Evolutionary conservation across 2,329 filamentous ascomycete genomes (phyloP).

Genomic region (Fusarium sp.): DNA sequence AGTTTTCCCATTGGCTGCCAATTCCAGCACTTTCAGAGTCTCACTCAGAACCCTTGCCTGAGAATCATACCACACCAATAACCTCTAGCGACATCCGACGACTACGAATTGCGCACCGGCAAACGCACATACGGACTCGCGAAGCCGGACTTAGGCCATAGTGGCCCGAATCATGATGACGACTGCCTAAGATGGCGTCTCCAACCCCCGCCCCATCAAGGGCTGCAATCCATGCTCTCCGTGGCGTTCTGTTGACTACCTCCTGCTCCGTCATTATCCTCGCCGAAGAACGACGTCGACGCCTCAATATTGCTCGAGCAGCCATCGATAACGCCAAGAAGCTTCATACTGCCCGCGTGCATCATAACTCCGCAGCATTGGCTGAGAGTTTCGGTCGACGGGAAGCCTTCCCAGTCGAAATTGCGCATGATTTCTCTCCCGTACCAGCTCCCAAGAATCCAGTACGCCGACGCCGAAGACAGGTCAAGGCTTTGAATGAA

Average conservation of each 20-base stretch:
- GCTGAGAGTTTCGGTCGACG: constrained; percentile 47
- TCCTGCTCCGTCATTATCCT: constrained; percentile 70
- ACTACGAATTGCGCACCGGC: constrained; percentile 43
- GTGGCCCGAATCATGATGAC: constrained; percentile 44
- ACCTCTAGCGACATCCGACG: constrained; percentile 40
- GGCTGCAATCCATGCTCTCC: constrained; percentile 69
- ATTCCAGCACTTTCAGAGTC: constrained; percentile 23
- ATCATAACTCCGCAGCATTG: constrained; percentile 50
- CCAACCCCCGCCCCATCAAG: constrained; percentile 68
- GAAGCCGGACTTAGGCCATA: constrained; percentile 12
- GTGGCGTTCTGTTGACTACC: constrained; percentile 70
- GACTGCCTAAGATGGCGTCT: constrained; percentile 60
- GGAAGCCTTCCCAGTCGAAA: constrained; percentile 43
- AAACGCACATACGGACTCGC: constrained; percentile 8
- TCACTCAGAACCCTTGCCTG: constrained; percentile 12
- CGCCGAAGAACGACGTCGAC: constrained; percentile 70
- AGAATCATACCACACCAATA: constrained; percentile 44
- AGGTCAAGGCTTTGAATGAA: constrained; percentile 24
- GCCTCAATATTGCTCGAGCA: constrained; percentile 66
- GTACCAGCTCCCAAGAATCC: constrained; percentile 41
- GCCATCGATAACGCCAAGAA: constrained; percentile 69
- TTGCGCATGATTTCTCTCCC: constrained; percentile 47
- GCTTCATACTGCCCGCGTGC: constrained; percentile 59
- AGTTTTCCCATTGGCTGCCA: constrained; percentile 24
- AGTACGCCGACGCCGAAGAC: constrained; percentile 49